These are phyloP conservation scores for Cylindrodendrum hubeiense DNA, from an alignment of 2,329 filamentous ascomycete species.

Conservation along the genomic window DNA sequence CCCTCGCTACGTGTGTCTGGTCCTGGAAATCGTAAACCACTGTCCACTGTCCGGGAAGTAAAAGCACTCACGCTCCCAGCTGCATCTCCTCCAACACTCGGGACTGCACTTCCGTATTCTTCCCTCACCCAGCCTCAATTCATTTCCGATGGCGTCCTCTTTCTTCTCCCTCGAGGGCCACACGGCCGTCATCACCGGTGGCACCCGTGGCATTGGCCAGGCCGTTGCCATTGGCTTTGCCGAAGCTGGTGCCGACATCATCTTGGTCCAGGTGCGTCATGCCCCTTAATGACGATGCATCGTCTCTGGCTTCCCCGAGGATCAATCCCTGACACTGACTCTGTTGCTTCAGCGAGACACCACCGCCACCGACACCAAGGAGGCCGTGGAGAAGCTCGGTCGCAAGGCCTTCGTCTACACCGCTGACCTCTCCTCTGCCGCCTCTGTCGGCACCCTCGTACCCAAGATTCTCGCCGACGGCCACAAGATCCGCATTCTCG, in stretches of 20 bases:
- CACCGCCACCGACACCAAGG: slow-evolving; percentile 64
- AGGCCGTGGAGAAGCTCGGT: slow-evolving; percentile 73
- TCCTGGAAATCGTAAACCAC: not conserved
- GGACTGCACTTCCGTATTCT: slow-evolving; percentile 18
- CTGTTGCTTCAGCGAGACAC: slow-evolving; percentile 54
- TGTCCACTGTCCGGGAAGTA: not conserved
- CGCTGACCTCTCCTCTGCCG: slow-evolving; percentile 74
- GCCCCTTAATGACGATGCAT: not conserved
- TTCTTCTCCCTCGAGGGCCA: slow-evolving; percentile 68
- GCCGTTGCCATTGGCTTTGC: slow-evolving; percentile 69
- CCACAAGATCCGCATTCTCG: slow-evolving; percentile 78
- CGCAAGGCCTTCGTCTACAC: slow-evolving; percentile 77
- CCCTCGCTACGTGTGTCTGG: not conserved
- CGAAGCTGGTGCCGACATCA: slow-evolving; percentile 69
- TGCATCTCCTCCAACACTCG: slow-evolving; percentile 1
- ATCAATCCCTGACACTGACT: slow-evolving; percentile 14
- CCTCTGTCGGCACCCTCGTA: slow-evolving; percentile 71
- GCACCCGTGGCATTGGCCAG: slow-evolving; percentile 69
- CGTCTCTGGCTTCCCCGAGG: not conserved
- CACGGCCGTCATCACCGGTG: slow-evolving; percentile 69
- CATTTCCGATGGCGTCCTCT: slow-evolving; percentile 49
- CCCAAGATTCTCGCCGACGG: slow-evolving; percentile 72
- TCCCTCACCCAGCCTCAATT: not conserved
- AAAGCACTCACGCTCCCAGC: slow-evolving; percentile 15
- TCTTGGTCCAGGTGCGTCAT: slow-evolving; percentile 63